Conservation (phyloP, 2,329 filamentous ascomycete genomes). For the Sporothrix luriei region DNA sequence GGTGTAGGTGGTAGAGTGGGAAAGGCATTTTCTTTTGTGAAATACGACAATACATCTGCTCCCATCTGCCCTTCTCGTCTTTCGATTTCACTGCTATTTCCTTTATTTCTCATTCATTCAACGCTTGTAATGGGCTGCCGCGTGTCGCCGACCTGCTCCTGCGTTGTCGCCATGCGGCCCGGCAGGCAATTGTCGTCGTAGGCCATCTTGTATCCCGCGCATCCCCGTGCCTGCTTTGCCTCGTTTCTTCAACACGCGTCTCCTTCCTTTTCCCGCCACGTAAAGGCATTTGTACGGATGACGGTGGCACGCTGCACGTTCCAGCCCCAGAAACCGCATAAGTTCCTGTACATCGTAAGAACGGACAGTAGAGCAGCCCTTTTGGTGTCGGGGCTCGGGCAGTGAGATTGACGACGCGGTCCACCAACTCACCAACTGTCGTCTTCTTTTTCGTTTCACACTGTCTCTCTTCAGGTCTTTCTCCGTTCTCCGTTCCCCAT, state of each 20-base stretch:
- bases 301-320: not conserved
- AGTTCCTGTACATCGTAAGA: not conserved
- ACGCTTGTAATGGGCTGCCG: not conserved
- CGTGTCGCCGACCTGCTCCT: not conserved
- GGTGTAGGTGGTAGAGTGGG: too few relatives aligned
- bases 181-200: not conserved
- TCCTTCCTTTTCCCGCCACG: not conserved
- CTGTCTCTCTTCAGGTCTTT: not conserved
- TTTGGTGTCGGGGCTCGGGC: too few relatives aligned
- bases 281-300: not conserved
- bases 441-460: not conserved
- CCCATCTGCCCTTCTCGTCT: constrained; percentile 9
- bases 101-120: not conserved
- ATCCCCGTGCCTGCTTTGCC: not conserved
- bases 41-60: not conserved
- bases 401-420: not conserved
- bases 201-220: not conserved
- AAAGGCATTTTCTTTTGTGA: too few relatives aligned
- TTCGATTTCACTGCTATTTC: not conserved
- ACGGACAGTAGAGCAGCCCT: not conserved
- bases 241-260: constrained; percentile 1
- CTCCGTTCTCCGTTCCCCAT: constrained; percentile 20
- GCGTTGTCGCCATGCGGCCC: not conserved
- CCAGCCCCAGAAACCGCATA: not conserved
- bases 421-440: not conserved